A percentile compares a stretch with the other conserved stretches of the same genome.
phyloP scores from a whole-genome alignment of 257 asterid genomes.

The Striga asiatica region DNA sequence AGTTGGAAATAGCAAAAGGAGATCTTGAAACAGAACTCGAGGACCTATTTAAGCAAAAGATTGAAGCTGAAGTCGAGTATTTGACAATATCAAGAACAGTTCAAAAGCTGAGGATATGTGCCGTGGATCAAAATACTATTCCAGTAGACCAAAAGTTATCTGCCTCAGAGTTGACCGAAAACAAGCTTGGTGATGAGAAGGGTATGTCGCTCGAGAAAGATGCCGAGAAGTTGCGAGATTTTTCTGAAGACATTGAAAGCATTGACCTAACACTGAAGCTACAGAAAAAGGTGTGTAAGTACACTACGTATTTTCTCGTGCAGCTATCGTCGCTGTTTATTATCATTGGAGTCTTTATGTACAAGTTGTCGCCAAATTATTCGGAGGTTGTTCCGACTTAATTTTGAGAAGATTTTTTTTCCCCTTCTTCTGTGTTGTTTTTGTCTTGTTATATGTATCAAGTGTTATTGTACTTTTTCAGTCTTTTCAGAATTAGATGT shows the following conservation, averaged over 20 bases:
- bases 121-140: slow-evolving; percentile 28
- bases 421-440: not conserved
- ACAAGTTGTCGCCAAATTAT: slow-evolving; percentile 25
- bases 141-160: slow-evolving; percentile 27
- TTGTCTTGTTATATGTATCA: slow-evolving; percentile 4
- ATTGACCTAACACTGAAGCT: slow-evolving; percentile 33
- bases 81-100: slow-evolving; percentile 32
- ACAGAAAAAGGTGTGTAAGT: slow-evolving; percentile 40
- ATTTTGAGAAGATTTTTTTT: not conserved
- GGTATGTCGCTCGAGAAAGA: slow-evolving; percentile 31
- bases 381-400: slow-evolving; percentile 50
- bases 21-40: slow-evolving; percentile 40
- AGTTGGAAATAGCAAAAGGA: slow-evolving; percentile 18
- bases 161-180: slow-evolving; percentile 25
- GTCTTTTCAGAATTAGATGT: slow-evolving; percentile 9
- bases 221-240: slow-evolving; percentile 26
- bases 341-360: slow-evolving; percentile 26
- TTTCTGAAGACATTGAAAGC: slow-evolving; percentile 22
- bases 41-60: slow-evolving; percentile 36
- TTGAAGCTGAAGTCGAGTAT: slow-evolving; percentile 73
- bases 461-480: not conserved
- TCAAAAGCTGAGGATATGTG: slow-evolving; percentile 26
- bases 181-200: slow-evolving; percentile 28
- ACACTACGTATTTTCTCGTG: slow-evolving; percentile 32
- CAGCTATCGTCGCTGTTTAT: slow-evolving; percentile 38